phyloP scores from a whole-genome alignment of 2,329 filamentous ascomycete genomes.

The Xylogone sp. region DNA sequence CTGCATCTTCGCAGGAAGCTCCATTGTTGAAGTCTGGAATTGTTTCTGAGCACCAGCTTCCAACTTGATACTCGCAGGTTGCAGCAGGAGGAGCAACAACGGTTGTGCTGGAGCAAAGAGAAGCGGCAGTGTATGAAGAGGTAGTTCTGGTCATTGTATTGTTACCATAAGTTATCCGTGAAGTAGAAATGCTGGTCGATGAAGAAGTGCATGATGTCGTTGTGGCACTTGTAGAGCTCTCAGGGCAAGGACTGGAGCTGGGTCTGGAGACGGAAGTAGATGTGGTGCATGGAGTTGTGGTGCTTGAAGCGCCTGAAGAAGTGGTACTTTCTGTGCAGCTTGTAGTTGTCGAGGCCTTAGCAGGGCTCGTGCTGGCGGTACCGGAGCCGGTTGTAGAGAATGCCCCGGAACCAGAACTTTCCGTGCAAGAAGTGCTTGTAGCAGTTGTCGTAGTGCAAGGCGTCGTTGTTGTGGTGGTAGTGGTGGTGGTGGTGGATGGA shows the following conservation, averaged over 20 bases:
- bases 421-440: too few species aligned
- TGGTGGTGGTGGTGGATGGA: neutral
- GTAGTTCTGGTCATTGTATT: neutral
- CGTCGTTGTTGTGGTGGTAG: neutral
- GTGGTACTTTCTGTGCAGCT: neutral
- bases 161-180: too few species aligned
- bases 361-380: too few species aligned
- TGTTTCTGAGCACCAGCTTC: conserved; percentile 49
- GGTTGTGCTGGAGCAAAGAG: conserved; percentile 45
- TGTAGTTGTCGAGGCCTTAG: neutral
- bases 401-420: too few species aligned
- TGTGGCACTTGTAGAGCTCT: too few species aligned
- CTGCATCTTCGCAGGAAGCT: conserved; percentile 36
- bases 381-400: too few species aligned
- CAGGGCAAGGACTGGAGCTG: too few species aligned
- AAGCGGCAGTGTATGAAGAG: conserved; percentile 31
- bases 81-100: conserved; percentile 6
- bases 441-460: neutral
- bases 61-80: conserved; percentile 39
- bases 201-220: too few species aligned
- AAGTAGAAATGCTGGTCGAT: too few species aligned
- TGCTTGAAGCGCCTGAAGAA: neutral
- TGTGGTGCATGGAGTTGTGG: neutral
- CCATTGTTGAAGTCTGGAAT: conserved; percentile 45
- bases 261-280: too few species aligned